These are phyloP conservation scores for Claviceps pazoutovae DNA, from an alignment of 2,329 filamentous ascomycete species.

Conservation along the genomic window DNA sequence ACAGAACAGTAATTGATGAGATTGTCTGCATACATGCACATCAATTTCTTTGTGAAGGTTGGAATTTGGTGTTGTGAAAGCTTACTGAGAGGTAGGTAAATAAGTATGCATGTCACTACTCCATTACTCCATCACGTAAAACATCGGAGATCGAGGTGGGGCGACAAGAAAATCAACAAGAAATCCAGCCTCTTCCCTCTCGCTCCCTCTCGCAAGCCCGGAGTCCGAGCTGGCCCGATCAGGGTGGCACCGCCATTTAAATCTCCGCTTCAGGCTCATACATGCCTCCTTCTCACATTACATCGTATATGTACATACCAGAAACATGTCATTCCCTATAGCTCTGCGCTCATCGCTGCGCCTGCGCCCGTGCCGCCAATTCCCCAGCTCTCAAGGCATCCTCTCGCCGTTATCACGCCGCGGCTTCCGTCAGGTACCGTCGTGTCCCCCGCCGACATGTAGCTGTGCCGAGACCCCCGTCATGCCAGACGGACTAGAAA, in stretches of 20 bases:
- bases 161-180: not conserved
- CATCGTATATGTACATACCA: not conserved
- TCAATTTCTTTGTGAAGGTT: too few species aligned
- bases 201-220: constrained; percentile 4
- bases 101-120: too few species aligned
- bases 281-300: too few species aligned
- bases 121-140: too few species aligned
- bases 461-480: constrained; percentile 52
- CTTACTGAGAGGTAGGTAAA: too few species aligned
- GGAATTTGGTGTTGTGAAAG: too few species aligned
- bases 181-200: not conserved
- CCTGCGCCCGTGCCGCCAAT: not conserved
- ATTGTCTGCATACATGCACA: too few species aligned
- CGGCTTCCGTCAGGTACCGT: constrained; percentile 28
- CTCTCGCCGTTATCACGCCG: not conserved
- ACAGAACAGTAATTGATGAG: too few species aligned
- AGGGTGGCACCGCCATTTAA: too few species aligned
- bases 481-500: constrained; percentile 54
- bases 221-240: constrained; percentile 10
- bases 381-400: not conserved
- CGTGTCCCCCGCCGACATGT: constrained; percentile 67
- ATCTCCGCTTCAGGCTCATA: too few species aligned
- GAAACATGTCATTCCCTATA: constrained; percentile 2
- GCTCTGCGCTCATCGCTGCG: not conserved
- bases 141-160: not conserved